phyloP scores from a whole-genome alignment of 108 stramenopile genomes.

The Cyclostephanos invisitatus region DNA sequence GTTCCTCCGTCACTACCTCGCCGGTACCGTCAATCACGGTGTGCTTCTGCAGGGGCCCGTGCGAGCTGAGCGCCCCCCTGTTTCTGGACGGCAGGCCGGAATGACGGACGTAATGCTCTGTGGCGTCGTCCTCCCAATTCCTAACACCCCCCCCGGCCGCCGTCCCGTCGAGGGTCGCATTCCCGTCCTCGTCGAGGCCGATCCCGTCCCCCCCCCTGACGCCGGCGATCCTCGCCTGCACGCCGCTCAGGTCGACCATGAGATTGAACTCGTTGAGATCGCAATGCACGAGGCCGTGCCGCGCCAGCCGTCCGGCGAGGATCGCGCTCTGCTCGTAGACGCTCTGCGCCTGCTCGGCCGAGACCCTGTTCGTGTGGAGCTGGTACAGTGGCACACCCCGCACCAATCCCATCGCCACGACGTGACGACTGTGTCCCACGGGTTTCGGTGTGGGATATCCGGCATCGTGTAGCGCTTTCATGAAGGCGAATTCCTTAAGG shows the following conservation, averaged over 20 bases:
- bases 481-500: constrained; percentile 95
- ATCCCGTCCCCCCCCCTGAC: neutral
- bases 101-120: constrained; percentile 82
- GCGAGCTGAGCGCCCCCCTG: constrained; percentile 73
- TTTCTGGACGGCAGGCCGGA: constrained; percentile 74
- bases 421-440: constrained; percentile 92
- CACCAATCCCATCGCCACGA: constrained; percentile 89
- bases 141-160: neutral
- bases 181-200: constrained; percentile 6
- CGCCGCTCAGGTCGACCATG: constrained; percentile 91
- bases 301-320: constrained; percentile 78
- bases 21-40: constrained; percentile 60
- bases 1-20: constrained; percentile 54
- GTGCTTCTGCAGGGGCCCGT: constrained; percentile 69
- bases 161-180: neutral
- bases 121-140: constrained; percentile 58
- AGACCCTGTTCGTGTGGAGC: constrained; percentile 70
- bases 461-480: constrained; percentile 93
- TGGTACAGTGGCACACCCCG: constrained; percentile 93
- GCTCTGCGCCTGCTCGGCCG: constrained; percentile 84
- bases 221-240: constrained; percentile 59
- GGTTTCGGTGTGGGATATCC: constrained; percentile 95
- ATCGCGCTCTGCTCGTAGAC: constrained; percentile 84
- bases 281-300: constrained; percentile 97
- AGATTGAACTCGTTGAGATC: constrained; percentile 99